Evolutionary conservation across 257 asterid species (phyloP), one percentile per base, ranked within the genome.

Genomic region (Cynanchum wilfordii): DNA sequence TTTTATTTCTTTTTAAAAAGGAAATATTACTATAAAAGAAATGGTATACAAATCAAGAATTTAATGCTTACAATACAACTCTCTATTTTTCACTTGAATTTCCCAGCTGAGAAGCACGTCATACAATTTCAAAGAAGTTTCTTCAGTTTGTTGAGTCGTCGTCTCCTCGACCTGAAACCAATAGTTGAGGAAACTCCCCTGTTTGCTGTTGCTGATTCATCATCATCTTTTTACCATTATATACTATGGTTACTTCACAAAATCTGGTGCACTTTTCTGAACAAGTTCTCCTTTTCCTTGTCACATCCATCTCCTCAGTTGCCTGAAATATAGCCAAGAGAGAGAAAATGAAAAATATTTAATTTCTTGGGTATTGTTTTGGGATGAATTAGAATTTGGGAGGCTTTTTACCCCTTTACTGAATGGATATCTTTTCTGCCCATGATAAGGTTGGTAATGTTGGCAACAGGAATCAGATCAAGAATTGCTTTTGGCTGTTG

Each of bases 221-320:
- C 29, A 73, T 59, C 30, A 38, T 62, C 82, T 70, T 76, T 71
- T 83, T 85, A 27, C 86, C 87, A 51, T 83, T 84, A 59, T 70
- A 79, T 38, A 87, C 89, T 60, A 89, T 71, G 12, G 70, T 79
- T 1, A 91, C 96, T 55, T 86, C 84, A 73, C 96, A 91, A 56
- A 85, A 1, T 83, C 86, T 7, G 91, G 95, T 56, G 95, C 97
- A 75, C 82, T 66, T 76, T 85, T 87, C 70, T 85, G 77, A 40
- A 91, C 90, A 83, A 78, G 85, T 67, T 89, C 93, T 68, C 96
- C 93, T 75, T 78, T 87, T 16, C 87, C 86, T 13, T 80, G 73
- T 17, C 88, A 83, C 79, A 83, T 80, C n/a, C n/a, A n/a, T 78
- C 83, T 79, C 30, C 83, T 79, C 30, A 88, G 74, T 74, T 79